phyloP scores from a whole-genome alignment of 306 rosid species.

The Castanospermum australe region DNA sequence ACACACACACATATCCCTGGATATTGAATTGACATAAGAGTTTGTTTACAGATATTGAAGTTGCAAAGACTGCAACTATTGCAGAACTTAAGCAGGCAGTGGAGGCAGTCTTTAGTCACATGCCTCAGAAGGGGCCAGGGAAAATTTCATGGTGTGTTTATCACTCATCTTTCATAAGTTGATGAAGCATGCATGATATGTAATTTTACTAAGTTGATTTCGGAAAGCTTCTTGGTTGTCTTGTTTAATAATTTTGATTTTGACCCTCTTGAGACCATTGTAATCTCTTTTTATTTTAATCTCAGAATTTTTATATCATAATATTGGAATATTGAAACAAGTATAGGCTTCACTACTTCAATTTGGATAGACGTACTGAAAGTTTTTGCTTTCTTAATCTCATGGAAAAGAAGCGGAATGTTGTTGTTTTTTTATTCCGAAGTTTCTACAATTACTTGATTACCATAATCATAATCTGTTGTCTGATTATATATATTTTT shows the following conservation, averaged over 20 bases:
- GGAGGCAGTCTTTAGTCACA: constrained; percentile 63
- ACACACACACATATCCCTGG: too few species aligned
- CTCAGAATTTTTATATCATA: background rate
- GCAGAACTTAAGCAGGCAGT: constrained; percentile 73
- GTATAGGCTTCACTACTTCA: background rate
- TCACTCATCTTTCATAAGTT: background rate
- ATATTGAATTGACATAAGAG: background rate
- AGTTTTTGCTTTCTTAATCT: background rate
- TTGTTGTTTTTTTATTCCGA: background rate
- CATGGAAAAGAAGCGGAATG: background rate
- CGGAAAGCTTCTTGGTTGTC: background rate
- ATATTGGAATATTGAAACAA: background rate
- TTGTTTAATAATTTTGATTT: background rate
- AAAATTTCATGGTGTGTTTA: constrained; percentile 75
- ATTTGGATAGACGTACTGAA: background rate
- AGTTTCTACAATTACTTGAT: background rate
- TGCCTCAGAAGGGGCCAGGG: constrained; percentile 72
- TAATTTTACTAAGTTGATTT: background rate
- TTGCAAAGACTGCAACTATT: constrained; percentile 59
- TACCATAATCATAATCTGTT: background rate
- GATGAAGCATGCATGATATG: background rate
- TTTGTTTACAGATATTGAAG: constrained; percentile 58
- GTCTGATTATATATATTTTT: background rate
- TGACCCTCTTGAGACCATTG: background rate
- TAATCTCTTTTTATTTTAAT: background rate